Evolutionary conservation across 306 rosid species (phyloP).

Genomic region (Parietaria judaica): DNA sequence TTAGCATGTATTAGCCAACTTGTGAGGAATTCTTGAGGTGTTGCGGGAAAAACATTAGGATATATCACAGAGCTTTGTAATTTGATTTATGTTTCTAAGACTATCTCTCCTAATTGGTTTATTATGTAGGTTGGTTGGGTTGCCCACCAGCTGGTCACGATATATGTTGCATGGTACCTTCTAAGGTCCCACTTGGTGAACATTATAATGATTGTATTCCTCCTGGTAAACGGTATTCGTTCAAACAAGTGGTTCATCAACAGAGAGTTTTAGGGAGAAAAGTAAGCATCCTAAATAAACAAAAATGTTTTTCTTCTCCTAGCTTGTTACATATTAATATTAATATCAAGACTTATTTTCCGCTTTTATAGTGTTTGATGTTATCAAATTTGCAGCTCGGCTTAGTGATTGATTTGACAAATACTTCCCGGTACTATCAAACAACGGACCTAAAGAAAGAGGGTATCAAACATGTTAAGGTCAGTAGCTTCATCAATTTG

Average conservation of each 20-base stretch:
- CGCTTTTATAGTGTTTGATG: constrained; percentile 15
- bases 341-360: not conserved
- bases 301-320: not conserved
- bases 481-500: constrained; percentile 21
- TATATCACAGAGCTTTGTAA: too few relatives aligned
- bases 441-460: constrained; percentile 79
- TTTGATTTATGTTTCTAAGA: too few relatives aligned
- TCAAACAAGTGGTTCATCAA: constrained; percentile 93
- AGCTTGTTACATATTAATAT: not conserved
- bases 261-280: constrained; percentile 89
- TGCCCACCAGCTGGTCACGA: constrained; percentile 85
- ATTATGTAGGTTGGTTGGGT: constrained; percentile 86
- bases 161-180: constrained; percentile 75
- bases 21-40: too few relatives aligned
- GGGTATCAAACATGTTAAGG: constrained; percentile 96
- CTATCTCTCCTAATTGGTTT: not conserved
- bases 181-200: constrained; percentile 96
- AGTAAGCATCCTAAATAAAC: constrained; percentile 34
- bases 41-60: too few relatives aligned
- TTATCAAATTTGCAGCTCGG: constrained; percentile 73
- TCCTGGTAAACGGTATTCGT: constrained; percentile 99
- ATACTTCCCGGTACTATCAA: constrained; percentile 82
- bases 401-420: constrained; percentile 93
- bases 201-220: constrained; percentile 57
- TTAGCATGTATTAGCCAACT: too few relatives aligned